Evolutionary conservation across 1,284 basidiomycete species (phyloP).

Genomic region (Apiotrichum veenhuisii): DNA sequence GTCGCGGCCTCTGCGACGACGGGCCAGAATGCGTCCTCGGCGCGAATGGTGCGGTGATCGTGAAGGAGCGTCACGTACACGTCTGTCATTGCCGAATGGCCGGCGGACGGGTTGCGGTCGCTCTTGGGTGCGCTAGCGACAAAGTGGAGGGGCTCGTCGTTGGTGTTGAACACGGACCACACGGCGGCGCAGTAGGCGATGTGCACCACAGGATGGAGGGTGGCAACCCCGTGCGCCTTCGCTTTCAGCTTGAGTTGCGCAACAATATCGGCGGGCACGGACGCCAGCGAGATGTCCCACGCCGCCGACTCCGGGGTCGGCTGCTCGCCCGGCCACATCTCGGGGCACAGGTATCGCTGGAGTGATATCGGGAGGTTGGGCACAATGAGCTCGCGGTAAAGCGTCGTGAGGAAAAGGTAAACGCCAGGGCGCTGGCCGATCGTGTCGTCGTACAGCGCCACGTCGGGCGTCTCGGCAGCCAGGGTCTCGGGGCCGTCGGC

Average conservation of each 20-base stretch:
- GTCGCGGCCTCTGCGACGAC: background rate
- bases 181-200: conserved; percentile 24
- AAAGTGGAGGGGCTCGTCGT: background rate
- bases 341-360: conserved; percentile 13
- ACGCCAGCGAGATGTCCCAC: conserved; percentile 11
- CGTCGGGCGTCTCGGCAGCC: background rate
- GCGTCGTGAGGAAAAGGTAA: background rate
- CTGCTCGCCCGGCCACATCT: conserved; percentile 25
- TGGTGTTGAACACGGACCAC: conserved; percentile 15
- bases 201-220: conserved; percentile 33
- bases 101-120: conserved; percentile 18
- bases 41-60: background rate
- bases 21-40: conserved; percentile 26
- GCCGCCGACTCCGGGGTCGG: background rate
- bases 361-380: conserved; percentile 30
- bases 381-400: conserved; percentile 27
- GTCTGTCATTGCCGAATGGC: conserved; percentile 22
- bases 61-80: conserved; percentile 26
- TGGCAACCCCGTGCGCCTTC: conserved; percentile 21
- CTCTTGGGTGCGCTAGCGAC: conserved; percentile 11
- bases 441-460: background rate
- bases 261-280: conserved; percentile 13
- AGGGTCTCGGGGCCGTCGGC: background rate
- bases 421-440: background rate
- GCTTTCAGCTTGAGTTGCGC: conserved; percentile 17